phyloP scores from a whole-genome alignment of 805 yeast species.

The Saccharomycopsis vini region DNA sequence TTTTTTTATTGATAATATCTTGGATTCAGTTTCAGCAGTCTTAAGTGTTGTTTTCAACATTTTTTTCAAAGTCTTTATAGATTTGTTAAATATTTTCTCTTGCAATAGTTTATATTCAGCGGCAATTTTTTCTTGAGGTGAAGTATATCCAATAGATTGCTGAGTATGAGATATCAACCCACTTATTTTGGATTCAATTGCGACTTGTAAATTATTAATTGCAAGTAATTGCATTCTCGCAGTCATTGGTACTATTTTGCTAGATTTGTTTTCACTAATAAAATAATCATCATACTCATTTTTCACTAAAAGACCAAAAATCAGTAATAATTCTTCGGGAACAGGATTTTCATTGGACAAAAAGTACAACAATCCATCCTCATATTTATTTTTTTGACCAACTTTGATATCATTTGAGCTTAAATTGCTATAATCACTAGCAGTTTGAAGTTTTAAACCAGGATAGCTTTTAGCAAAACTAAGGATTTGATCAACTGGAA shows the following conservation, averaged over 20 bases:
- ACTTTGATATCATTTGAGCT: conserved; percentile 29
- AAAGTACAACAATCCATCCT: conserved; percentile 16
- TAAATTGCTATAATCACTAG: conserved; percentile 13
- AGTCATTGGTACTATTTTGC: conserved; percentile 31
- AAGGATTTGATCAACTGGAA: conserved; percentile 27
- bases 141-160: neutral
- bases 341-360: conserved; percentile 4
- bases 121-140: conserved; percentile 1
- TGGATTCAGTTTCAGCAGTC: conserved; percentile 25
- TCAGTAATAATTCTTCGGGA: conserved; percentile 26
- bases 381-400: conserved; percentile 1
- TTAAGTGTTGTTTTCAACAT: conserved; percentile 37
- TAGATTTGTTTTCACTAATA: conserved; percentile 31
- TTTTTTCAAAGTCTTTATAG: conserved; percentile 37
- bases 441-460: conserved; percentile 18
- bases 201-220: conserved; percentile 40
- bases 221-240: conserved; percentile 55
- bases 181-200: conserved; percentile 39
- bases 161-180: conserved; percentile 29
- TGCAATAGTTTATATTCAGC: conserved; percentile 39
- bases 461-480: conserved; percentile 27
- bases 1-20: conserved; percentile 49
- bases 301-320: conserved; percentile 28
- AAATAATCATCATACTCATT: conserved; percentile 28
- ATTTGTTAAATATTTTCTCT: conserved; percentile 34